Conservation (phyloP, 495 filamentous ascomycete genomes). For the Collariella sp. region DNA sequence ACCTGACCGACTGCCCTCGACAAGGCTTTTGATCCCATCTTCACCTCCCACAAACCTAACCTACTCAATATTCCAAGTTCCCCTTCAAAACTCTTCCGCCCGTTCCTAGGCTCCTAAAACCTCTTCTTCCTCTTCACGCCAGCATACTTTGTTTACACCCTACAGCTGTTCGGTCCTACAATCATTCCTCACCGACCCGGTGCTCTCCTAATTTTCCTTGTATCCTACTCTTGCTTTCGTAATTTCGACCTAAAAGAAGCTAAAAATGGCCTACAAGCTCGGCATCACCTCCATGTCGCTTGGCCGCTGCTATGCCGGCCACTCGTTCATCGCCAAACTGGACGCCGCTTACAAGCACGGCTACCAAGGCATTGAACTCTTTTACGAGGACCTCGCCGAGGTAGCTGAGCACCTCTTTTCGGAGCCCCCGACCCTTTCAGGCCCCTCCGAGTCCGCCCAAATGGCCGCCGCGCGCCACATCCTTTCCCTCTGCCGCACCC, state of each 20-base stretch:
- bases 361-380: constrained; percentile 66
- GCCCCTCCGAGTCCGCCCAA: constrained; percentile 36
- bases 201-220: neutral
- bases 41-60: too few relatives aligned
- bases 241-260: neutral
- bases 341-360: constrained; percentile 55
- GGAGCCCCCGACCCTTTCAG: constrained; percentile 20
- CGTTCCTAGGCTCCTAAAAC: too few relatives aligned
- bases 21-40: too few relatives aligned
- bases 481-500: constrained; percentile 46
- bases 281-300: constrained; percentile 67
- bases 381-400: constrained; percentile 69
- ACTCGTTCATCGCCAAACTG: constrained; percentile 56
- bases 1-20: too few relatives aligned
- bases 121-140: too few relatives aligned
- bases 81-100: too few relatives aligned
- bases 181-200: too few relatives aligned
- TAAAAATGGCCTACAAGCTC: constrained; percentile 32
- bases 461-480: constrained; percentile 51
- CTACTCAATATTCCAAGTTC: too few relatives aligned
- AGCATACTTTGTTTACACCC: too few relatives aligned
- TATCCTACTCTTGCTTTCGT: neutral
- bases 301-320: constrained; percentile 48
- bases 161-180: too few relatives aligned
- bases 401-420: constrained; percentile 35